Base-by-base conservation (phyloP, 768 basidiomycete genomes). In the Xanthoconium stramineum region DNA sequence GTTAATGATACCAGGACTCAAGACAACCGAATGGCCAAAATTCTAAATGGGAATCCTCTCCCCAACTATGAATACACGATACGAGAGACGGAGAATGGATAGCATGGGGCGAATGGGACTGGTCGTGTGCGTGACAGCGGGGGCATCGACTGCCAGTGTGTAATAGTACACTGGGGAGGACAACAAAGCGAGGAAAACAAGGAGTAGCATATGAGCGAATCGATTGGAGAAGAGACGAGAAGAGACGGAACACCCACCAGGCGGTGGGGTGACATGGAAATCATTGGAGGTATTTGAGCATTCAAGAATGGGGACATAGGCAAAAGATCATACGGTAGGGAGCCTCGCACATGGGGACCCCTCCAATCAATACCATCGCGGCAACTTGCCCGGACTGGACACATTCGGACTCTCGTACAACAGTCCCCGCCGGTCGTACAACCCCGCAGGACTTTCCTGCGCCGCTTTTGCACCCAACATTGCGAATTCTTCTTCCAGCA, bases 371-470 rank as follows among this genome's bases (percentile, higher is more conserved):
- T 76, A 82, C 81, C 80, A 83, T 52, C 75, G 70, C 17, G 75
- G 72, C 67, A 79, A 79, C 63, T 79, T 78, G 19, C 78, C 79
- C 2, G 85, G 84, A 62, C 83, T 85, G 45, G 77, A 63, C 57
- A 78, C 58, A 47, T 80, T 84, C n/a, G 89, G 89, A 67, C 88
- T 90, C 59, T 89, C 85, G 61, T 89, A 91, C 62, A 91, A 64
- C 59, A 87, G 64, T 36, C 79, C 78, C 30, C 76, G 75, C 17
- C 76, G 78, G 60, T 84, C 89, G 68, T 83, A 91, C 48, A 89
- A 64, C 1, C 88, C 87, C 0, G 72, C 77, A 0, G 88, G 89
- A 63, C 87, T 89, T 36, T 85, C 84, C 20, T 78, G 78, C 30
- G 69, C 64, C 5, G 70, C 75, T 55, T 62, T 74, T 44, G 60